Conservation (phyloP, 441 rosid genomes). For the Erysimum cheiri region DNA sequence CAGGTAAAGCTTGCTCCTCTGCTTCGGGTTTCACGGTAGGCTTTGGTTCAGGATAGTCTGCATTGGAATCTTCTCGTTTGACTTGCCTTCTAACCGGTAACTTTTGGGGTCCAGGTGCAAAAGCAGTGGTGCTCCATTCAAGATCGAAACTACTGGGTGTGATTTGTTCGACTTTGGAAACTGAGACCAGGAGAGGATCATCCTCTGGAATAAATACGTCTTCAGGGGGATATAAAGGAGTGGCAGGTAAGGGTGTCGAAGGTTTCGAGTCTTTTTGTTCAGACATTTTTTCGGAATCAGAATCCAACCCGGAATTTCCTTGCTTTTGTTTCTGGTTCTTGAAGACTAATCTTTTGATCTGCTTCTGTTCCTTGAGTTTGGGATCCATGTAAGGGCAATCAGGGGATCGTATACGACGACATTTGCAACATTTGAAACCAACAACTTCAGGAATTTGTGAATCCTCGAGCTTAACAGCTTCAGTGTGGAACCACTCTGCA, state of each 20-base stretch:
- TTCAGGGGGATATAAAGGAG: conserved; percentile 43
- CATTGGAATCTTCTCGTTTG: conserved; percentile 57
- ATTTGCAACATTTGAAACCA: conserved; percentile 96
- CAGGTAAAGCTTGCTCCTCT: conserved; percentile 45
- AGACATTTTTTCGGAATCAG: conserved; percentile 52
- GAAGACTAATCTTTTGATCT: conserved; percentile 41
- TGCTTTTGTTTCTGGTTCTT: conserved; percentile 54
- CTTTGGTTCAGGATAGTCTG: conserved; percentile 38
- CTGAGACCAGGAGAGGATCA: conserved; percentile 69
- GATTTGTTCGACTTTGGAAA: conserved; percentile 62
- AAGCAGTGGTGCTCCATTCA: conserved; percentile 53
- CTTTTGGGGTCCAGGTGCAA: conserved; percentile 58
- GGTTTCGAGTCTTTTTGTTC: conserved; percentile 56
- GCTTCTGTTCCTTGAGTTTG: conserved; percentile 49
- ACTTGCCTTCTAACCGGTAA: conserved; percentile 80
- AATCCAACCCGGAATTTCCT: conserved; percentile 48
- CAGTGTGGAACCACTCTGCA: conserved; percentile 93
- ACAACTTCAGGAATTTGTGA: conserved; percentile 66
- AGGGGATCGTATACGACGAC: conserved; percentile 85
- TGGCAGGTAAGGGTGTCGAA: conserved; percentile 45
- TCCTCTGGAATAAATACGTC: conserved; percentile 53
- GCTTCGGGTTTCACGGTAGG: conserved; percentile 29
- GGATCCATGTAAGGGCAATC: conserved; percentile 76
- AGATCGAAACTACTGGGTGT: conserved; percentile 52
- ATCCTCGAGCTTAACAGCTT: conserved; percentile 74